Conservation (phyloP, 176 grass and related monocot genomes). For the Cenchrus americanus region DNA sequence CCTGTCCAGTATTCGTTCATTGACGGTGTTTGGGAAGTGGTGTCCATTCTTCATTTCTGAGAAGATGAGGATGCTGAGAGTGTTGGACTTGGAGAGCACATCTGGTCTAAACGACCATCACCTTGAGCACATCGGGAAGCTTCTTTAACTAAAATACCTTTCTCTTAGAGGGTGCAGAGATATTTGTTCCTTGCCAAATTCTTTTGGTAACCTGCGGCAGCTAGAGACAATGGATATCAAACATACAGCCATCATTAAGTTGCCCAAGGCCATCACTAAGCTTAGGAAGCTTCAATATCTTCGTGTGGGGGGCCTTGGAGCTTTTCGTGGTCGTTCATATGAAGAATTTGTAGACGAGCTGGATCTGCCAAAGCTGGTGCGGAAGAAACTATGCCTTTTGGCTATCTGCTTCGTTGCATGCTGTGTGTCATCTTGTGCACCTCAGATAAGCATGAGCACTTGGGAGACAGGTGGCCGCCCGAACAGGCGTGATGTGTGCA, state of each 20-base stretch:
- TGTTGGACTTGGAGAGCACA: not conserved
- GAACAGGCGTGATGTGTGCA: not conserved
- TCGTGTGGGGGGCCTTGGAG: not conserved
- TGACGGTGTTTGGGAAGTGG: constrained; percentile 28
- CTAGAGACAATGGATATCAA: constrained; percentile 18
- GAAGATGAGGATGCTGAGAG: not conserved
- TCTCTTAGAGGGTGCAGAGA: not conserved
- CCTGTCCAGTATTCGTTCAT: constrained; percentile 10
- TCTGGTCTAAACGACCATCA: not conserved
- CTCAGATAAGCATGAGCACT: too few relatives aligned
- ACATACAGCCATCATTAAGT: not conserved
- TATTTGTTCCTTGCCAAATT: not conserved
- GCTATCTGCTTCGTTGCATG: rapidly evolving
- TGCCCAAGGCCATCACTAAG: not conserved
- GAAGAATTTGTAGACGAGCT: too few relatives aligned
- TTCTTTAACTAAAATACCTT: constrained; percentile 8
- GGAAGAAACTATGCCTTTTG: not conserved
- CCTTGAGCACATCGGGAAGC: not conserved
- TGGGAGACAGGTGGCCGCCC: too few relatives aligned
- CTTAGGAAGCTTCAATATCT: not conserved
- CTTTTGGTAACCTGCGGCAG: not conserved
- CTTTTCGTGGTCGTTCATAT: too few relatives aligned
- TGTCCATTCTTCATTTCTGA: not conserved
- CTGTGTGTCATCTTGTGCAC: not conserved
- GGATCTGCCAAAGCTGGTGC: not conserved